Evolutionary conservation across 2,329 filamentous ascomycete genomes (phyloP).

Genomic region (Talaromyces sp.): DNA sequence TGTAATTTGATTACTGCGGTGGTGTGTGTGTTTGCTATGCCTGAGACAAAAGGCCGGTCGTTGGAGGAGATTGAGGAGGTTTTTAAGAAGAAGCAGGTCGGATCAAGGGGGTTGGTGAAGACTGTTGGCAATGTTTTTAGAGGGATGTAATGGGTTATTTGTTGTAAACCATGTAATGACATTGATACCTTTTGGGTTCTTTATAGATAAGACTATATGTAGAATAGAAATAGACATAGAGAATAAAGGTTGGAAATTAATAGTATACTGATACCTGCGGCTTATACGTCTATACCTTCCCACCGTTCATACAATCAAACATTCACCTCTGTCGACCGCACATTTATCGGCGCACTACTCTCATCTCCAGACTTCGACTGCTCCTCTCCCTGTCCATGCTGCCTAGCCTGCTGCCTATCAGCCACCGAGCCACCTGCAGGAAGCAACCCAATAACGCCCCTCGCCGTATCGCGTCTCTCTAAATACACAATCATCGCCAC

Average conservation of each 20-base stretch:
- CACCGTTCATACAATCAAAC: not conserved
- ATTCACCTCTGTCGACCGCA: constrained; percentile 1
- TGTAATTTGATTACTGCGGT: constrained; percentile 33
- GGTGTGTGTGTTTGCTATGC: constrained; percentile 42
- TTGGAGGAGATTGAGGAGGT: constrained; percentile 47
- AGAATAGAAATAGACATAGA: not conserved
- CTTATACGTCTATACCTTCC: not conserved
- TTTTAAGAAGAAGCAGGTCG: constrained; percentile 25
- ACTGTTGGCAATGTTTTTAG: not conserved
- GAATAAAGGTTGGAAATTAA: not conserved
- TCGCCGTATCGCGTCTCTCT: constrained; percentile 23
- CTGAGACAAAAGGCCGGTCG: constrained; percentile 44
- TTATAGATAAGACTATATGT: not conserved
- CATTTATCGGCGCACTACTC: not conserved
- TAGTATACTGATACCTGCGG: not conserved
- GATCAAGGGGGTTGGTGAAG: constrained; percentile 6
- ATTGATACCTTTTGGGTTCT: not conserved
- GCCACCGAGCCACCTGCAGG: not conserved
- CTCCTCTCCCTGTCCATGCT: not conserved
- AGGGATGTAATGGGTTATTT: not conserved
- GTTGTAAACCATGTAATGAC: not conserved
- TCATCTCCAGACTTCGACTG: not conserved
- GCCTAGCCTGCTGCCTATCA: not conserved
- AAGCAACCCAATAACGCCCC: constrained; percentile 19
- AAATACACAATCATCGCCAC: constrained; percentile 33